Percentiles rank a stretch among this genome's conserved stretches.
These are phyloP conservation scores for Hypsizygus ulmarius DNA, from an alignment of 1,284 basidiomycete genomes.

Conservation along the genomic window DNA sequence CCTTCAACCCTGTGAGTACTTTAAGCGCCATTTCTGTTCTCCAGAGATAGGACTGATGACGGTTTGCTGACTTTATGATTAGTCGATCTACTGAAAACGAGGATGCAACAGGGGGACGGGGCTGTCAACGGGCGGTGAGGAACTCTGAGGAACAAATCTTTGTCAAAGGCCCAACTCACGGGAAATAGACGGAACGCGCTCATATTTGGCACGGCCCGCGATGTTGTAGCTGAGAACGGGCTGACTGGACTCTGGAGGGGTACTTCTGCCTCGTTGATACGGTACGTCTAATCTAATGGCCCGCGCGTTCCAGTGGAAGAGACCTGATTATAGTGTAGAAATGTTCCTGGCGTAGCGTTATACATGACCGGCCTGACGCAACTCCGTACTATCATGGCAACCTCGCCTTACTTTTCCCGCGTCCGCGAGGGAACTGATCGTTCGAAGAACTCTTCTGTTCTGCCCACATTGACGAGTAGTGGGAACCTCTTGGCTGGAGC, in stretches of 20 bases:
- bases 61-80: constrained; percentile 1
- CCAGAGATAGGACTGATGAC: background rate
- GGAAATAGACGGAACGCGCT: constrained; percentile 34
- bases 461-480: constrained; percentile 73
- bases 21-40: background rate
- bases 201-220: constrained; percentile 52
- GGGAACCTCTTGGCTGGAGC: constrained; percentile 93
- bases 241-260: constrained; percentile 81
- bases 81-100: constrained; percentile 89
- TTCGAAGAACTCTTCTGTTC: constrained; percentile 46
- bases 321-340: constrained; percentile 47
- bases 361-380: constrained; percentile 89
- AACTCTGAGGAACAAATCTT: constrained; percentile 3
- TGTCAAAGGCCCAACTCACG: background rate
- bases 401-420: constrained; percentile 59
- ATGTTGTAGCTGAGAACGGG: constrained; percentile 63
- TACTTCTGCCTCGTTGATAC: constrained; percentile 75
- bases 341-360: constrained; percentile 89
- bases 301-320: background rate
- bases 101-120: constrained; percentile 76
- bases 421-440: constrained; percentile 27
- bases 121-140: constrained; percentile 34
- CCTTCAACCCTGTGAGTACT: constrained; percentile 70
- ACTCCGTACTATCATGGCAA: constrained; percentile 69
- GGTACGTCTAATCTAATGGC: constrained; percentile 41